phyloP scores from a whole-genome alignment of 2,329 filamentous ascomycete genomes.

The Myriosclerotinia curreyana region DNA sequence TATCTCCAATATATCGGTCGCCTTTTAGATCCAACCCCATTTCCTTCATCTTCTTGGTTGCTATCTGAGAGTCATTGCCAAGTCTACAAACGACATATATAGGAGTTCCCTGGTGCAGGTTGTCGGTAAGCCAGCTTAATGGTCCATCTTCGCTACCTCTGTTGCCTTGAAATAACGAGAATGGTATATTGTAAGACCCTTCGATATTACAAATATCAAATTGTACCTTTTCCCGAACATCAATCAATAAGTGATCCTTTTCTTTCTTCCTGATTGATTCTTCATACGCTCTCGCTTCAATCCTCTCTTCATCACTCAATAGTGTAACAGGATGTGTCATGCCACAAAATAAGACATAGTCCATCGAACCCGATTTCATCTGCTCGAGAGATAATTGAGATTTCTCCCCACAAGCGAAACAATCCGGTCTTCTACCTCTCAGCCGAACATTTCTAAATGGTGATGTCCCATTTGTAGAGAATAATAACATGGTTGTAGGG shows the following conservation, averaged over 20 bases:
- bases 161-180: slow-evolving; percentile 49
- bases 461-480: slow-evolving; percentile 51
- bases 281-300: slow-evolving; percentile 61
- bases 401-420: slow-evolving; percentile 69
- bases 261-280: slow-evolving; percentile 29
- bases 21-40: slow-evolving; percentile 47
- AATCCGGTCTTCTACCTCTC: slow-evolving; percentile 64
- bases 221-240: slow-evolving; percentile 81
- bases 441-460: slow-evolving; percentile 75
- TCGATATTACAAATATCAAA: slow-evolving; percentile 76
- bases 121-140: slow-evolving; percentile 43
- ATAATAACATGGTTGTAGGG: slow-evolving; percentile 43
- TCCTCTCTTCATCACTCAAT: slow-evolving; percentile 61
- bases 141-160: slow-evolving; percentile 26
- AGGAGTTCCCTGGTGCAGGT: slow-evolving; percentile 46
- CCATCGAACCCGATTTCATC: slow-evolving; percentile 63
- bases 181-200: slow-evolving; percentile 73
- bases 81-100: slow-evolving; percentile 72
- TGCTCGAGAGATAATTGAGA: slow-evolving; percentile 61
- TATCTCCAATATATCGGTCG: slow-evolving; percentile 63
- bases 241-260: slow-evolving; percentile 61
- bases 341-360: slow-evolving; percentile 88
- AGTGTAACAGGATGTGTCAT: slow-evolving; percentile 52
- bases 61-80: slow-evolving; percentile 76
- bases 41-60: slow-evolving; percentile 62